Base-by-base conservation (phyloP, 257 asterid genomes). In the Perilla frutescens region DNA sequence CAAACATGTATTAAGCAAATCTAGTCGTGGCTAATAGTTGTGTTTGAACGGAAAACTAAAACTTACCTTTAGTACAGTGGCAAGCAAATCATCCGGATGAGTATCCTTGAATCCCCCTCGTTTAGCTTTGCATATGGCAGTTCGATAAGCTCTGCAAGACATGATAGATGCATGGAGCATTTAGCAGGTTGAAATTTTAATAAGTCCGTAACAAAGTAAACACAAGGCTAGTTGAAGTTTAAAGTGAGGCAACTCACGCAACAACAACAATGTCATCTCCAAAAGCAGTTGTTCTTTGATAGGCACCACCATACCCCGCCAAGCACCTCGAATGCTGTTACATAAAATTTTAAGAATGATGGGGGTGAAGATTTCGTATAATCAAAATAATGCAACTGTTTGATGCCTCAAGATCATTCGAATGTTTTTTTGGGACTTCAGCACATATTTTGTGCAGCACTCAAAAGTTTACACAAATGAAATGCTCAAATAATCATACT, bases 101-200 rank as follows among this genome's bases (percentile, higher is more conserved):
- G 98, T 89, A 79, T 93, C 96, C 76, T 91, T 91, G 81, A 93
- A 93, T 20, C 98, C 97, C 44, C 98, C 97, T 36, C 89, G 82
- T 62, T 84, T 89, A 20, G 96, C 58, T 87, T 81, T 93, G 89
- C 98, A 93, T 77, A 93, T 83, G 55, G 97, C 86, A 48, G 97
- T 93, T 57, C 97, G 88, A 76, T 81, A 83, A 39, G 98, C 97
- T 41, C 98, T 93, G 80, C 51, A 48, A 14, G 47, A 80, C 72
- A 67, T 4, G 4, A 66, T 11, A 77, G 34, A 55, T 34, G 11
- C 65, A 40, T 4, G 32, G 57, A 68, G 36, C 50, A 10, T 15
- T 68, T 15, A 48, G 32, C 57, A 31, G 15, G 12, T 11, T 36
- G 36, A 47, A 51, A 37, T 62, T 69, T 43, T 39, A 5, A 43